Evolutionary conservation across 2,329 filamentous ascomycete genomes (phyloP), one percentile per base, ranked within the genome.

Genomic region (Aspergillus ruber): DNA sequence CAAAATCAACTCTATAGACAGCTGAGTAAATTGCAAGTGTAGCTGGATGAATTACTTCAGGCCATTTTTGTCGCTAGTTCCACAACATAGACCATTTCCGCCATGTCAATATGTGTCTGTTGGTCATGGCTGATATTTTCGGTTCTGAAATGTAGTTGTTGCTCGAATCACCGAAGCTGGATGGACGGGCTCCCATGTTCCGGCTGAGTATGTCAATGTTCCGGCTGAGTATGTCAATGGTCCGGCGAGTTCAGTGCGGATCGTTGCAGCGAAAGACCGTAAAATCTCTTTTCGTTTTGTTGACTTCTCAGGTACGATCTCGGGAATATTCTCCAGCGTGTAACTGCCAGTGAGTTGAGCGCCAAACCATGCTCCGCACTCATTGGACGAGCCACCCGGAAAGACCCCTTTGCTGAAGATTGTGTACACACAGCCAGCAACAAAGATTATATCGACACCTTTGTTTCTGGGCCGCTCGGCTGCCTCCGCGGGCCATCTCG

Each of bases 121-220:
- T n/a, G n/a, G n/a, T n/a, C n/a, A n/a, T n/a, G n/a, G n/a, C n/a
- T n/a, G n/a, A n/a, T n/a, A n/a, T n/a, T n/a, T n/a, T n/a, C n/a
- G n/a, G n/a, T n/a, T n/a, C n/a, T n/a, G n/a, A n/a, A n/a, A n/a
- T n/a, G n/a, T n/a, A n/a, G n/a, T n/a, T n/a, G n/a, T n/a, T n/a
- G n/a, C n/a, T n/a, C n/a, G n/a, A n/a, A n/a, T n/a, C n/a, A n/a
- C n/a, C n/a, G n/a, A n/a, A n/a, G n/a, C n/a, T n/a, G n/a, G n/a
- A n/a, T n/a, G n/a, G n/a, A 54, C 50, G 15, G 48, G n/a, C 17
- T 54, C 50, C 52, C 52, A 54, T 20, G 50, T 23, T 6, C 52
- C 52, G 23, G 52, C 45, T 3, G 50, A 52, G 21, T 54, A 54
- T 13, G 50, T 54, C 3, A n/a, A 54, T 18, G 50, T 23, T 5